Evolutionary conservation across 768 basidiomycete genomes (phyloP), one percentile per base, ranked within the genome.

Genomic region (Kwoniella botswanensis): DNA sequence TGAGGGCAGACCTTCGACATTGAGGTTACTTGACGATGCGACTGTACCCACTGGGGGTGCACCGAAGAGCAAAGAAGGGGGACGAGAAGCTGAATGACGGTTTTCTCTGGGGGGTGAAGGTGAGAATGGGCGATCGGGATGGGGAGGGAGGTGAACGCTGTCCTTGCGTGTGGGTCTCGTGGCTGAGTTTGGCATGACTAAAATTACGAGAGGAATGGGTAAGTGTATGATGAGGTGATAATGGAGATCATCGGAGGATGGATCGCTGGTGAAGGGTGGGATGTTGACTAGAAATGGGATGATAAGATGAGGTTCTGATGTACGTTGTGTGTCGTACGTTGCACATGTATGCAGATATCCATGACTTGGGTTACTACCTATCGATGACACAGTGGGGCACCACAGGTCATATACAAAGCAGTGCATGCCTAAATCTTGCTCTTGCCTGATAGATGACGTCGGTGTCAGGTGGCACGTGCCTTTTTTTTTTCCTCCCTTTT

Each of bases 71-170:
- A 79, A 55, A 2, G 78, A 79, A 4, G 75, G 74, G 0, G 78
- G 78, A 22, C 78, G 29, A 3, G 78, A 79, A 5, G 75, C 64
- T 12, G 75, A 75, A 50, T 79, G 75, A 13, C 72, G 65, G 53
- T 74, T 79, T 29, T 79, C 78, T 15, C 75, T 29, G 6, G 78
- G 75, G n/a, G 78, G 78, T 2, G 78, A 79, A 29, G 78, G 78
- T 18, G 78, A 79, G 72, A 79, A 75, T 0, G 78, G 78, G 11
- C 78, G 69, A n/a, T 63, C 68, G 5, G 54, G 54, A n/a, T 62
- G 63, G 11, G 42, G 70, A 60, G 42, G 52, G 21, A 21, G n/a
- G 24, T 52, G 26, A 35, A 35, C 35, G 35, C 7, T 35, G 35
- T 35, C 35, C 6, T 0, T 35, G 35, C 9, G 46, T 50, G 12